Conservation (phyloP, 1,284 basidiomycete species). For the Rhodotorula sp. region DNA sequence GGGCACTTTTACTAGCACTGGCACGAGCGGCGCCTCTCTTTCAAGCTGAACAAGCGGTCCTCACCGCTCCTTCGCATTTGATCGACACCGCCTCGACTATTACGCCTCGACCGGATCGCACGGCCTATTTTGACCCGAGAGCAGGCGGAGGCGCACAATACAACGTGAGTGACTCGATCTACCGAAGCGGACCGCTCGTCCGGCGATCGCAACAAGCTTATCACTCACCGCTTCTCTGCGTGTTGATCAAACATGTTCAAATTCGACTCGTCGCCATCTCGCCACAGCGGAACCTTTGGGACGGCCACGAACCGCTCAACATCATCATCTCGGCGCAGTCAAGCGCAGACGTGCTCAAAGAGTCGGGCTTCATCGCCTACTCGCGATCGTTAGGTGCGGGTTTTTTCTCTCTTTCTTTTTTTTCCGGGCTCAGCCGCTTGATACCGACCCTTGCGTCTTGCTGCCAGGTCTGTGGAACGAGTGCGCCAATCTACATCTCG, state of each 20-base stretch:
- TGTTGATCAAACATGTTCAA: background rate
- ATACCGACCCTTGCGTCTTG: background rate
- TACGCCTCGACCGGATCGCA: background rate
- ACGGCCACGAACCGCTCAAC: conserved; percentile 49
- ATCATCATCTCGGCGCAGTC: conserved; percentile 48
- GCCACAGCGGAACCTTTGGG: conserved; percentile 45
- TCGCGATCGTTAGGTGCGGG: conserved; percentile 47
- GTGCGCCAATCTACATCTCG: conserved; percentile 49
- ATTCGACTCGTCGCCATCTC: background rate
- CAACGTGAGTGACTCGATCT: background rate
- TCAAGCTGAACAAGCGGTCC: background rate
- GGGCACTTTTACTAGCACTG: background rate
- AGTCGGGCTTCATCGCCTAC: conserved; percentile 48
- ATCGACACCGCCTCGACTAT: background rate
- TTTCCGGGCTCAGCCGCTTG: background rate
- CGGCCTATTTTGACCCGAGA: background rate
- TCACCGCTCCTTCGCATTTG: background rate
- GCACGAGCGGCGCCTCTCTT: background rate
- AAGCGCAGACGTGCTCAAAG: conserved; percentile 46
- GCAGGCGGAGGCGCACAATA: background rate
- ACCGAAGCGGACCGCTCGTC: background rate
- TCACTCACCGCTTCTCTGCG: too few relatives aligned
- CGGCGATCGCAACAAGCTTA: too few relatives aligned
- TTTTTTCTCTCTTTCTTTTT: too few relatives aligned
- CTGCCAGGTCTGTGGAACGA: conserved; percentile 43